A percentile compares a stretch with the other conserved stretches of the same genome.
phyloP scores from a whole-genome alignment of 2,329 filamentous ascomycete genomes.

The Amauroascus verrucosus region DNA sequence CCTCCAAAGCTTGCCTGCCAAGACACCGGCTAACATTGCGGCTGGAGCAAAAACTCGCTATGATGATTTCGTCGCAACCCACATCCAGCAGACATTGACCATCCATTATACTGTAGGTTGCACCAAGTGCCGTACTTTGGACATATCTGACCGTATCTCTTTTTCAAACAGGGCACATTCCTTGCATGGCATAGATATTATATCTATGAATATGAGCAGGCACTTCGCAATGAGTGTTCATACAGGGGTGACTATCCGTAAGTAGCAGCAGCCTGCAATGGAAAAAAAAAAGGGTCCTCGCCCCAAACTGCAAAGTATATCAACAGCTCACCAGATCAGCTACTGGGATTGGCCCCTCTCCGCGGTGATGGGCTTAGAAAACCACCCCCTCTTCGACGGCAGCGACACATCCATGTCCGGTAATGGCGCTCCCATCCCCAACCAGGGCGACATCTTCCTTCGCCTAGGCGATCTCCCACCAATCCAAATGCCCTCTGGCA shows the following conservation, averaged over 20 bases:
- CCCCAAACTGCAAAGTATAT: too few species aligned
- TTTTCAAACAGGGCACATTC: slow-evolving; percentile 12
- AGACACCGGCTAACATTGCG: neutral
- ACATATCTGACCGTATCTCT: too few species aligned
- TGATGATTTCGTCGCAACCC: slow-evolving; percentile 14
- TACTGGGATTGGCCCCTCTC: slow-evolving; percentile 26
- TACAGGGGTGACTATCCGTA: slow-evolving; percentile 31
- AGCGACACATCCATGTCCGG: slow-evolving; percentile 24
- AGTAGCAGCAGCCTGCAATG: too few species aligned
- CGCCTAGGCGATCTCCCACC: slow-evolving; percentile 22
- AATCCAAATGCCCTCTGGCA: slow-evolving; percentile 19
- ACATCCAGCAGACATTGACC: slow-evolving; percentile 12
- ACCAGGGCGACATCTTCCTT: slow-evolving; percentile 4
- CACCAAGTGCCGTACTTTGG: too few species aligned
- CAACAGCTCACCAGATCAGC: too few species aligned
- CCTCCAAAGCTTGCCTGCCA: slow-evolving; percentile 8
- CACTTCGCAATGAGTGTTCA: slow-evolving; percentile 33
- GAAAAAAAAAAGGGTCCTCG: too few species aligned
- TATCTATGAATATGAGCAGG: slow-evolving; percentile 29
- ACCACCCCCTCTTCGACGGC: slow-evolving; percentile 21
- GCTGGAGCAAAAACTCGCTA: slow-evolving; percentile 14
- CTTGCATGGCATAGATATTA: slow-evolving; percentile 34
- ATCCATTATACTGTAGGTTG: slow-evolving; percentile 15
- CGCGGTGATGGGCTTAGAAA: slow-evolving; percentile 13
- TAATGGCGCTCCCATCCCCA: slow-evolving; percentile 17